Conservation (phyloP, 73 alveolate species). For the Blepharisma stoltei region DNA sequence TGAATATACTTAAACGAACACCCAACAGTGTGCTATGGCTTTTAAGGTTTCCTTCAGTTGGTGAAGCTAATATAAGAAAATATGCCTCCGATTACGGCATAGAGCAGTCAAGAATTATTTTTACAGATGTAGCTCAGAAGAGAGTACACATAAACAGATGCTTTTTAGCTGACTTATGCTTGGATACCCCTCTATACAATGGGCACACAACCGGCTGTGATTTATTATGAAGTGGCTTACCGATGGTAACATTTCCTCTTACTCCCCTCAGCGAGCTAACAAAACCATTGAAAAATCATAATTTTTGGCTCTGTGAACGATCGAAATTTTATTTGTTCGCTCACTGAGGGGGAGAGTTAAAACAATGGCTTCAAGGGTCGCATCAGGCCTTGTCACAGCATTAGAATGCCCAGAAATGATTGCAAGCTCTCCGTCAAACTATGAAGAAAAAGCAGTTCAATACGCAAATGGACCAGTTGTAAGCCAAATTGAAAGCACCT, state of each 20-base stretch:
- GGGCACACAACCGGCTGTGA: conserved; percentile 61
- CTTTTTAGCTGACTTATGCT: conserved; percentile 50
- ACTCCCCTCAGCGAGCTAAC: too few relatives aligned
- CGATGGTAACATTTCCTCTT: conserved; percentile 46
- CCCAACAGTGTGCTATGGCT: conserved; percentile 55
- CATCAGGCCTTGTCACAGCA: conserved; percentile 46
- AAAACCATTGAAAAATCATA: too few relatives aligned
- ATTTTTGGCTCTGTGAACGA: conserved; percentile 26
- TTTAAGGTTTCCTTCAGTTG: conserved; percentile 49
- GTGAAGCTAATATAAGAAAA: conserved; percentile 41
- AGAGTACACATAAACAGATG: conserved; percentile 50
- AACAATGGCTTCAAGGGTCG: conserved; percentile 47
- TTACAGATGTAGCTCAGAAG: conserved; percentile 41
- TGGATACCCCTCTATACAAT: conserved; percentile 54
- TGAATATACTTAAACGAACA: conserved; percentile 46
- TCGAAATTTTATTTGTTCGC: neutral
- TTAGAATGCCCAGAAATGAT: conserved; percentile 45
- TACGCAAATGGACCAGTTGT: conserved; percentile 30
- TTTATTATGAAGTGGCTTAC: conserved; percentile 54
- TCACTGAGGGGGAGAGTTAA: too few relatives aligned
- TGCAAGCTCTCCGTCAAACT: conserved; percentile 30
- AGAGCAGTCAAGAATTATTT: conserved; percentile 34
- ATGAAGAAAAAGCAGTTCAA: conserved; percentile 47
- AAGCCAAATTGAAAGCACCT: neutral
- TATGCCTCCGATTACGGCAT: conserved; percentile 43